A percentile compares a stretch with the other conserved stretches of the same genome.
Evolutionary conservation across 768 basidiomycete genomes (phyloP).

Genomic region (Hericium rajendrae): DNA sequence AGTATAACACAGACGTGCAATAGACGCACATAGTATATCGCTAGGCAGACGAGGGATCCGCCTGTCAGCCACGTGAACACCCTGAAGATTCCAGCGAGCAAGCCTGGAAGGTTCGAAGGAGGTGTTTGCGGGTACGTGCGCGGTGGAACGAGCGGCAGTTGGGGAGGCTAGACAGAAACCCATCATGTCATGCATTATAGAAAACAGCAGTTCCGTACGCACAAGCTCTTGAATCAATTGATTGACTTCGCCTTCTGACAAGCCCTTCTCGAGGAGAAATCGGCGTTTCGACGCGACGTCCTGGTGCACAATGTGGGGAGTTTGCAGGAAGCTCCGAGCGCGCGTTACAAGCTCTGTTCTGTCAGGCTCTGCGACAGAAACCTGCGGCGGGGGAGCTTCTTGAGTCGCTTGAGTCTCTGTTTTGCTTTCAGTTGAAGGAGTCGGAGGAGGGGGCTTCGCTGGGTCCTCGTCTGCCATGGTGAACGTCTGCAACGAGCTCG

Average conservation of each 20-base stretch:
- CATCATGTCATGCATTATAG: neutral
- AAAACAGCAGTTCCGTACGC: constrained; percentile 13
- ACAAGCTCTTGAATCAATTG: constrained; percentile 49
- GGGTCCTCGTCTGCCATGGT: neutral
- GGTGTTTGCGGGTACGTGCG: constrained; percentile 63
- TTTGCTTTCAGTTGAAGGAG: neutral
- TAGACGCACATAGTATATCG: constrained; percentile 57
- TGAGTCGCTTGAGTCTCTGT: neutral
- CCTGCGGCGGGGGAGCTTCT: neutral
- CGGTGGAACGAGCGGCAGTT: constrained; percentile 50
- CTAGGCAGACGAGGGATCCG: constrained; percentile 44
- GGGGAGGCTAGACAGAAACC: constrained; percentile 11
- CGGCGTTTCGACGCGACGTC: constrained; percentile 44
- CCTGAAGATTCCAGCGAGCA: constrained; percentile 52
- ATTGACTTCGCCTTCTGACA: constrained; percentile 52
- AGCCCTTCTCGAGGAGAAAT: constrained; percentile 65
- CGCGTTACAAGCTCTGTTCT: constrained; percentile 26
- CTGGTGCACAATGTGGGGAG: constrained; percentile 55
- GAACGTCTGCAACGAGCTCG: neutral
- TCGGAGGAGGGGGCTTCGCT: neutral
- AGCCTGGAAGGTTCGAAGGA: constrained; percentile 58
- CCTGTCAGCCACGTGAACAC: constrained; percentile 61
- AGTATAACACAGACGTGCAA: neutral
- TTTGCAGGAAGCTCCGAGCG: constrained; percentile 56
- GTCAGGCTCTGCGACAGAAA: neutral